Percentiles rank a stretch among this genome's conserved stretches.
phyloP scores from a whole-genome alignment of 176 grass and related monocot genomes.

The Aegilops longissima region DNA sequence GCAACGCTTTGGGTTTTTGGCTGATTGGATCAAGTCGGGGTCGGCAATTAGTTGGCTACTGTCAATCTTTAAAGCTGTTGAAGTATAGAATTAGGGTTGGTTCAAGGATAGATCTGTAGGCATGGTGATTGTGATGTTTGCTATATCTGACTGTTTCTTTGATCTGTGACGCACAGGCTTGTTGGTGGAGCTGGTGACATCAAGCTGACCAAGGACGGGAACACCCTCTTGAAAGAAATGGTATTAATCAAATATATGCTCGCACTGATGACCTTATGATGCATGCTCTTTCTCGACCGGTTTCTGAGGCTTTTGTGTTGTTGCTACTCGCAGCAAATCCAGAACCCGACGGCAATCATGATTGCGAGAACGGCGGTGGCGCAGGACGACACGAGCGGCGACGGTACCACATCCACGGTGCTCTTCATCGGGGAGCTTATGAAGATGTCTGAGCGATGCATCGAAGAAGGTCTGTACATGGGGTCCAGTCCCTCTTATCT shows the following conservation, averaged over 20 bases:
- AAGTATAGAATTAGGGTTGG: neutral
- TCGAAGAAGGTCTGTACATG: constrained; percentile 65
- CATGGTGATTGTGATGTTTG: neutral
- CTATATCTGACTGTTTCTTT: neutral
- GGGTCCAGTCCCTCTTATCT: neutral
- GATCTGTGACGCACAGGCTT: constrained; percentile 49
- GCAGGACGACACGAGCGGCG: constrained; percentile 80
- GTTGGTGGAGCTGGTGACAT: constrained; percentile 95
- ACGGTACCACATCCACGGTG: constrained; percentile 93
- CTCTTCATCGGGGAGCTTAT: constrained; percentile 96
- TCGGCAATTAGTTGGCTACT: neutral
- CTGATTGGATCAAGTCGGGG: neutral
- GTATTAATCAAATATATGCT: neutral
- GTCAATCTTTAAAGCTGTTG: too few relatives aligned
- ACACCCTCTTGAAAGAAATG: constrained; percentile 98
- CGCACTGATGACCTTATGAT: neutral
- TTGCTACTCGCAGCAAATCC: constrained; percentile 69
- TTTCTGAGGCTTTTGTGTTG: neutral
- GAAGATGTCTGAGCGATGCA: constrained; percentile 89
- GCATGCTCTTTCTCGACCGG: neutral
- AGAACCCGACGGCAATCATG: constrained; percentile 98
- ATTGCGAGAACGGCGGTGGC: constrained; percentile 91
- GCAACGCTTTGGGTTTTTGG: neutral
- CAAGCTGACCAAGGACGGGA: constrained; percentile 98
- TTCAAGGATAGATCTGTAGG: neutral